Percentiles rank a stretch among this genome's conserved stretches.
Evolutionary conservation across 1,284 basidiomycete species (phyloP).

Genomic region (Amylostereum areolatum): DNA sequence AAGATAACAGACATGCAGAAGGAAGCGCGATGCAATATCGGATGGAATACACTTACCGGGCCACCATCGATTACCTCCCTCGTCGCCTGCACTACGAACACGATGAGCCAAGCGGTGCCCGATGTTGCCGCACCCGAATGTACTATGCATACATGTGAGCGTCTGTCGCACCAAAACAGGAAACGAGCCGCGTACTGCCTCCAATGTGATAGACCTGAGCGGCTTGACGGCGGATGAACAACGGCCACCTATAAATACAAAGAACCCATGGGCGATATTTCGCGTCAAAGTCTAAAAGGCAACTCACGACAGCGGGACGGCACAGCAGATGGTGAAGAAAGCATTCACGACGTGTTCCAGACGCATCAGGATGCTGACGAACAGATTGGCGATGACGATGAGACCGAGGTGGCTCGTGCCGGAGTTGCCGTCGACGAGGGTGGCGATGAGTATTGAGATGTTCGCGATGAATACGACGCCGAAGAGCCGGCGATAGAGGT

Average conservation of each 20-base stretch:
- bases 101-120: slow-evolving; percentile 45
- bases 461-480: slow-evolving; percentile 44
- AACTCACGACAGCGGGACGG: slow-evolving; percentile 41
- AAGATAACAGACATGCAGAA: too few relatives aligned
- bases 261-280: too few relatives aligned
- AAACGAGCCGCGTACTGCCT: slow-evolving; percentile 28
- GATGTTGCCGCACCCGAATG: slow-evolving; percentile 54
- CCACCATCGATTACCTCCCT: slow-evolving; percentile 36
- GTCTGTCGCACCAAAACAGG: not conserved
- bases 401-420: slow-evolving; percentile 41
- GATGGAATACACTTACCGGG: slow-evolving; percentile 18
- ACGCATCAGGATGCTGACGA: slow-evolving; percentile 53
- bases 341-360: slow-evolving; percentile 56
- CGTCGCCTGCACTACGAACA: slow-evolving; percentile 49
- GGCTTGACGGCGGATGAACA: slow-evolving; percentile 43
- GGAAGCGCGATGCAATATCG: too few relatives aligned
- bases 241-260: slow-evolving; percentile 37
- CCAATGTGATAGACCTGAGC: slow-evolving; percentile 56
- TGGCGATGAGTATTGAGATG: slow-evolving; percentile 43
- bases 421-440: slow-evolving; percentile 31
- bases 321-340: slow-evolving; percentile 46
- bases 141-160: slow-evolving; percentile 21
- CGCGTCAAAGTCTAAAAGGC: not conserved
- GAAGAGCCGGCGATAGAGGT: slow-evolving; percentile 52
- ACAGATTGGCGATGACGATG: slow-evolving; percentile 46